phyloP scores from a whole-genome alignment of 169 alveolate species.

The Amoebophrya sp. region DNA sequence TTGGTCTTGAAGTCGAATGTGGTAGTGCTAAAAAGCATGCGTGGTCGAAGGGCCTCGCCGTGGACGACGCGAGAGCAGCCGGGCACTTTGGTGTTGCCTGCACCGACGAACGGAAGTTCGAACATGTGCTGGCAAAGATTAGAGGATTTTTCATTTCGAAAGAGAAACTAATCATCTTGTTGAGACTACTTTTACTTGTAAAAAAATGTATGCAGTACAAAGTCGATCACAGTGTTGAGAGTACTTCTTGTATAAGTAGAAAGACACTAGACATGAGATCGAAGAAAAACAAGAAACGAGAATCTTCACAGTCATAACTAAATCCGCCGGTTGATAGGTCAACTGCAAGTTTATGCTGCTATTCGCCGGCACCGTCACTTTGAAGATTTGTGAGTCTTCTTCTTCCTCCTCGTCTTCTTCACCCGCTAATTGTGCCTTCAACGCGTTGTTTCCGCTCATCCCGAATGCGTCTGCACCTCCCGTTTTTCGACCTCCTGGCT shows the following conservation, averaged over 20 bases:
- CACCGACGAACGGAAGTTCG: neutral
- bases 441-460: neutral
- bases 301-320: too few species aligned
- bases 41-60: slow-evolving; percentile 44
- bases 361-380: neutral
- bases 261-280: too few species aligned
- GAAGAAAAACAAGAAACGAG: too few species aligned
- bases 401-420: slow-evolving; percentile 8
- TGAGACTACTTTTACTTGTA: too few species aligned
- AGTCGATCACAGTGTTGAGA: too few species aligned
- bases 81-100: neutral
- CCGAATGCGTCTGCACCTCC: neutral
- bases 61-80: slow-evolving; percentile 37
- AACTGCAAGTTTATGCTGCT: neutral
- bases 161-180: too few species aligned
- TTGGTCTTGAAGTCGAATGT: slow-evolving; percentile 50
- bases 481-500: neutral
- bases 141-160: too few species aligned
- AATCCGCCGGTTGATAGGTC: neutral
- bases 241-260: too few species aligned
- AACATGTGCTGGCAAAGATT: neutral
- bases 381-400: neutral
- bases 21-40: slow-evolving; percentile 44
- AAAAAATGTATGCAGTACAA: too few species aligned
- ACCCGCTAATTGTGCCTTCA: neutral